A percentile compares a stretch with the other conserved stretches of the same genome.
Evolutionary conservation across 2,329 filamentous ascomycete species (phyloP).

Genomic region (Shiraia bambusicola): DNA sequence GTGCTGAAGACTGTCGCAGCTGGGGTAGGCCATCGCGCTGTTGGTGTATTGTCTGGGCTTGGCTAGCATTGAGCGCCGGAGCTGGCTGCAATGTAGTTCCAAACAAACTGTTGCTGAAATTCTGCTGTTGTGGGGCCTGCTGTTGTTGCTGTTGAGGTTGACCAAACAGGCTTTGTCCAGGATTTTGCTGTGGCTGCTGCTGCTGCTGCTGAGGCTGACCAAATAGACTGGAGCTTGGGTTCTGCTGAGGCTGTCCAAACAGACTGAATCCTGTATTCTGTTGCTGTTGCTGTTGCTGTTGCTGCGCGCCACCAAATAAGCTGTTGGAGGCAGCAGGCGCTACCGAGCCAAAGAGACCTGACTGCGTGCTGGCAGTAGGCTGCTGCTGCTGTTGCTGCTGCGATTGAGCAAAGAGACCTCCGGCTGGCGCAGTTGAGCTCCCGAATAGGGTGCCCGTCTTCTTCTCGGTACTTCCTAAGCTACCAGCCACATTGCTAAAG

Average conservation of each 20-base stretch:
- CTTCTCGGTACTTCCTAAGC: conserved; percentile 24
- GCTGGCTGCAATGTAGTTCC: conserved; percentile 37
- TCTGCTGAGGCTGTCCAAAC: conserved; percentile 22
- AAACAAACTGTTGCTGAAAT: conserved; percentile 45
- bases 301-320: no score
- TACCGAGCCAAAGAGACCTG: conserved; percentile 19
- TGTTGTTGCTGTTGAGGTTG: conserved; percentile 44
- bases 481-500: conserved; percentile 28
- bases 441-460: conserved; percentile 43
- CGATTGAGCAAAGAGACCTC: conserved; percentile 45
- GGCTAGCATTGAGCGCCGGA: conserved; percentile 28
- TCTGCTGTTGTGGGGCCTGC: conserved; percentile 45
- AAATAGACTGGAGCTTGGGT: conserved; percentile 22
- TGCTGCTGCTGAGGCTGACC: conserved; percentile 23
- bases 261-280: conserved; percentile 18
- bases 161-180: conserved; percentile 44
- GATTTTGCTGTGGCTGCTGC: conserved; percentile 33
- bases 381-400: conserved; percentile 40
- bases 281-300: conserved; percentile 9
- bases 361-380: conserved; percentile 37
- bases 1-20: conserved; percentile 32
- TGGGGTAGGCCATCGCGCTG: conserved; percentile 41
- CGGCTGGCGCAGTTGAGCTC: conserved; percentile 38
- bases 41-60: conserved; percentile 41
- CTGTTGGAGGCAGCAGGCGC: no score